phyloP scores from a whole-genome alignment of 2,329 filamentous ascomycete species.

The Orbilia brochopaga region DNA sequence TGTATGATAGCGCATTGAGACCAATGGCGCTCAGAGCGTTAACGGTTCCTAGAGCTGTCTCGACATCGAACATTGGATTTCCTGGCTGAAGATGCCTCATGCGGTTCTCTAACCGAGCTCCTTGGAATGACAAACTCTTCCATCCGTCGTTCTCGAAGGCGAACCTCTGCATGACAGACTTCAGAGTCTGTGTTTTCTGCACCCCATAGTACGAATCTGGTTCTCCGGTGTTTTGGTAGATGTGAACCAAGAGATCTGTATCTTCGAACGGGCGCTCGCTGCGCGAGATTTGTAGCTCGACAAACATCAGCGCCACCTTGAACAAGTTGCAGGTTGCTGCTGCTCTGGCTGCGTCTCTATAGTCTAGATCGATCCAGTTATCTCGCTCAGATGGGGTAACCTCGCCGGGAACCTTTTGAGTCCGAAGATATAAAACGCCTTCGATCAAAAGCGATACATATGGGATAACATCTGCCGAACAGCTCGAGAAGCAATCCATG shows the following conservation, averaged over 20 bases:
- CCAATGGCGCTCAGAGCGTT: slow-evolving; percentile 80
- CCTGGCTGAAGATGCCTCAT: slow-evolving; percentile 64
- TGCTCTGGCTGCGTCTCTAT: slow-evolving; percentile 70
- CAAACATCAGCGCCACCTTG: slow-evolving; percentile 82
- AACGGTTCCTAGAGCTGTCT: slow-evolving; percentile 70
- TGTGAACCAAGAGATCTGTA: slow-evolving; percentile 73
- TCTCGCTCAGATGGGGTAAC: slow-evolving; percentile 77
- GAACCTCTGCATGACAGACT: slow-evolving; percentile 77
- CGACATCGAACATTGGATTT: slow-evolving; percentile 52
- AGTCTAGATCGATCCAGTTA: slow-evolving; percentile 86
- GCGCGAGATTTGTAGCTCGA: slow-evolving; percentile 69
- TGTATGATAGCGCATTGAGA: slow-evolving; percentile 82
- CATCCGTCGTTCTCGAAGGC: slow-evolving; percentile 88
- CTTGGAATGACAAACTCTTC: slow-evolving; percentile 87
- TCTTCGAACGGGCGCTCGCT: slow-evolving; percentile 60
- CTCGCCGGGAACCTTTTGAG: slow-evolving; percentile 76
- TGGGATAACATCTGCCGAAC: slow-evolving; percentile 62
- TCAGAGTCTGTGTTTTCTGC: slow-evolving; percentile 75
- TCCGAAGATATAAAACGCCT: slow-evolving; percentile 84
- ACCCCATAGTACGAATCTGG: slow-evolving; percentile 95
- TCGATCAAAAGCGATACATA: slow-evolving; percentile 77
- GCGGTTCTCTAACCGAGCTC: slow-evolving; percentile 87
- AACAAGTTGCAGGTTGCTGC: slow-evolving; percentile 82
- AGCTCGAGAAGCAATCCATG: slow-evolving; percentile 67
- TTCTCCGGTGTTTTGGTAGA: slow-evolving; percentile 93